Conservation (phyloP, 768 basidiomycete genomes). For the Agrocybe chaxingu region DNA sequence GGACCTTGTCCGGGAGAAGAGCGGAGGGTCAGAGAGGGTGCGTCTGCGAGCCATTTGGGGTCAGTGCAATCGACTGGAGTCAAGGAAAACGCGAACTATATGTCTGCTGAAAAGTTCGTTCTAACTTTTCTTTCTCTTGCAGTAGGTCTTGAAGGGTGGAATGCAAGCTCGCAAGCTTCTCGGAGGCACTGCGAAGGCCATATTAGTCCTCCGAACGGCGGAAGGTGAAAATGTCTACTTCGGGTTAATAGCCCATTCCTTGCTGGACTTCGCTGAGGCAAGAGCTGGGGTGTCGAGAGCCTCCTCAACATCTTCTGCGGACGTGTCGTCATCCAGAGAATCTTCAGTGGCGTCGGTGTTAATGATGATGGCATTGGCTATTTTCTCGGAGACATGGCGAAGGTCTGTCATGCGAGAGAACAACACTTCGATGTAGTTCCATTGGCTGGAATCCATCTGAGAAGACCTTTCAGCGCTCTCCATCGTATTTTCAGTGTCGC, state of each 20-base stretch:
- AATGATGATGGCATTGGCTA: constrained; percentile 44
- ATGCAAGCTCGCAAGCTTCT: constrained; percentile 49
- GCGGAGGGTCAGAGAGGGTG: constrained; percentile 71
- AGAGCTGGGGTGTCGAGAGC: constrained; percentile 1
- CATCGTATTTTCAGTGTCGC: constrained; percentile 55
- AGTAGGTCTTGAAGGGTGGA: constrained; percentile 40
- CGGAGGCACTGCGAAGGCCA: constrained; percentile 54
- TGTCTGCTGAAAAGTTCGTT: constrained; percentile 46
- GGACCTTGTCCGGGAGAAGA: constrained; percentile 66
- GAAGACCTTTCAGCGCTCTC: constrained; percentile 34
- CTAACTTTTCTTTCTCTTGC: constrained; percentile 45
- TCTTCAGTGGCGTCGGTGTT: constrained; percentile 7
- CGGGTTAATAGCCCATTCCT: constrained; percentile 63
- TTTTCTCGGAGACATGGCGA: constrained; percentile 48
- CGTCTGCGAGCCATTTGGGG: constrained; percentile 35
- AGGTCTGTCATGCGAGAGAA: constrained; percentile 52
- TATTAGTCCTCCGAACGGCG: not conserved
- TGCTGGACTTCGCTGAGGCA: constrained; percentile 15
- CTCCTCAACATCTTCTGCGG: constrained; percentile 1
- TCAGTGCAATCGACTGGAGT: constrained; percentile 1
- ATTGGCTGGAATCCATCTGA: constrained; percentile 33
- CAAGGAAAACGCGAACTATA: constrained; percentile 42
- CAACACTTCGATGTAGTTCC: constrained; percentile 55
- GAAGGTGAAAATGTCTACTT: constrained; percentile 34
- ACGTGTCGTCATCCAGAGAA: constrained; percentile 8